Evolutionary conservation across 2,329 filamentous ascomycete species (phyloP).

Genomic region (Clonostachys rosea): DNA sequence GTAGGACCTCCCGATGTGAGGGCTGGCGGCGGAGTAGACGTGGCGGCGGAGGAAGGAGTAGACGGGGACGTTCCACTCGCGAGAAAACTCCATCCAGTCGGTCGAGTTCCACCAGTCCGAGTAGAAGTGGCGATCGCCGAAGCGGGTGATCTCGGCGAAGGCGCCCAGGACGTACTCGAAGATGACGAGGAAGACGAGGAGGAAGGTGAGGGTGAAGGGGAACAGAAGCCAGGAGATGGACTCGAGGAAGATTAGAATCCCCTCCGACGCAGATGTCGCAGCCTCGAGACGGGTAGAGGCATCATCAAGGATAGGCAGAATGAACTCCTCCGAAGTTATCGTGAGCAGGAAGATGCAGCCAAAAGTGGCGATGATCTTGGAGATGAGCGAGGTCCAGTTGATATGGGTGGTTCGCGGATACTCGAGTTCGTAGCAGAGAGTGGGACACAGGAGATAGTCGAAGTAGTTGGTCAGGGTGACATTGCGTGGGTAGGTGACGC

Average conservation of each 20-base stretch:
- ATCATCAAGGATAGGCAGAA: slow-evolving; percentile 80
- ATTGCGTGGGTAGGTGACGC: slow-evolving; percentile 86
- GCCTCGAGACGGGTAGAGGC: slow-evolving; percentile 51
- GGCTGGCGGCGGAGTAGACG: slow-evolving; percentile 80
- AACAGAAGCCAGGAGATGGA: slow-evolving; percentile 89
- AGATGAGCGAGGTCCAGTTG: slow-evolving; percentile 75
- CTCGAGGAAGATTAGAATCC: slow-evolving; percentile 77
- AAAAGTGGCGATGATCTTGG: slow-evolving; percentile 85
- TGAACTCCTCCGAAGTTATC: slow-evolving; percentile 89
- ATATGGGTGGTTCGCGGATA: slow-evolving; percentile 78
- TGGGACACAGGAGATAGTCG: slow-evolving; percentile 89
- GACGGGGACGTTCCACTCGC: slow-evolving; percentile 97
- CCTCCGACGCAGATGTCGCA: slow-evolving; percentile 51
- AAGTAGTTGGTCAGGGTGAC: slow-evolving; percentile 76
- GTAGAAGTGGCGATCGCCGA: slow-evolving; percentile 94
- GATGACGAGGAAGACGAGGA: slow-evolving; percentile 95
- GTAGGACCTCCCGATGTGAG: slow-evolving; percentile 68
- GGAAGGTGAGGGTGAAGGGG: slow-evolving; percentile 93
- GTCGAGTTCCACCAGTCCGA: slow-evolving; percentile 71
- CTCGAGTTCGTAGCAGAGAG: slow-evolving; percentile 94
- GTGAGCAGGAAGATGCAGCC: slow-evolving; percentile 95
- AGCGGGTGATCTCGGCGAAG: slow-evolving; percentile 89
- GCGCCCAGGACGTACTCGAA: slow-evolving; percentile 96
- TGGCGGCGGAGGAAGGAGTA: slow-evolving; percentile 93
- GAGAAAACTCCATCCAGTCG: slow-evolving; percentile 92